These are phyloP conservation scores for Penicillium canariense DNA, from an alignment of 495 filamentous ascomycete species.

Conservation along the genomic window DNA sequence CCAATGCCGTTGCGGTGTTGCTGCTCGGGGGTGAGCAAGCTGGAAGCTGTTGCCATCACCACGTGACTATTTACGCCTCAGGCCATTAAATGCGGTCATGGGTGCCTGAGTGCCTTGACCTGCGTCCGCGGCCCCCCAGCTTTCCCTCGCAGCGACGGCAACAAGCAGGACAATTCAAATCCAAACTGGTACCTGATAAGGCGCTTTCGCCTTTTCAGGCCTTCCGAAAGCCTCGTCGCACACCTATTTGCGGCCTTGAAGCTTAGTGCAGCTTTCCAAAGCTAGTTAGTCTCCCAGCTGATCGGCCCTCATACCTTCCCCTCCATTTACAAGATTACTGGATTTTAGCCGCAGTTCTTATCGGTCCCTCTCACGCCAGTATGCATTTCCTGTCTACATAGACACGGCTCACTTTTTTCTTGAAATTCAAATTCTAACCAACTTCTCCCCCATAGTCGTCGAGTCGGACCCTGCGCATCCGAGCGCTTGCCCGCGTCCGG, in stretches of 20 bases:
- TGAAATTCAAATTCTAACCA: background rate
- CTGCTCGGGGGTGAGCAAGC: conserved; percentile 24
- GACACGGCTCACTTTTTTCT: background rate
- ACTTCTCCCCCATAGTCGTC: background rate
- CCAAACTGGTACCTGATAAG: background rate
- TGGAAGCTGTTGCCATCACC: conserved; percentile 29
- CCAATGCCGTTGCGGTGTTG: conserved; percentile 16
- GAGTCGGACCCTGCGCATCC: background rate
- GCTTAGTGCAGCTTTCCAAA: background rate
- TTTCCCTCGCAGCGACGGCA: background rate
- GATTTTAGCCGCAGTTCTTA: background rate
- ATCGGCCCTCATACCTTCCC: conserved; percentile 21
- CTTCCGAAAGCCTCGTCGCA: background rate
- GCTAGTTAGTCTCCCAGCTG: background rate
- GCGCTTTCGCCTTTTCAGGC: background rate
- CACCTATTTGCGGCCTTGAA: background rate
- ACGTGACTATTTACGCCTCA: conserved; percentile 26
- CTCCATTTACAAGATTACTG: conserved; percentile 18
- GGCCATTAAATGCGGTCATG: conserved; percentile 23
- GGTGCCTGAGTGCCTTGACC: conserved; percentile 21
- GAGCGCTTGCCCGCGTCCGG: background rate
- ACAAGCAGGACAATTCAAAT: conserved; percentile 3
- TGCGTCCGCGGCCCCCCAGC: background rate
- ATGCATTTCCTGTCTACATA: background rate
- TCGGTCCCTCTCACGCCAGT: background rate